Conservation (phyloP, 2,329 filamentous ascomycete species). For the Sporothrix schenckii region DNA sequence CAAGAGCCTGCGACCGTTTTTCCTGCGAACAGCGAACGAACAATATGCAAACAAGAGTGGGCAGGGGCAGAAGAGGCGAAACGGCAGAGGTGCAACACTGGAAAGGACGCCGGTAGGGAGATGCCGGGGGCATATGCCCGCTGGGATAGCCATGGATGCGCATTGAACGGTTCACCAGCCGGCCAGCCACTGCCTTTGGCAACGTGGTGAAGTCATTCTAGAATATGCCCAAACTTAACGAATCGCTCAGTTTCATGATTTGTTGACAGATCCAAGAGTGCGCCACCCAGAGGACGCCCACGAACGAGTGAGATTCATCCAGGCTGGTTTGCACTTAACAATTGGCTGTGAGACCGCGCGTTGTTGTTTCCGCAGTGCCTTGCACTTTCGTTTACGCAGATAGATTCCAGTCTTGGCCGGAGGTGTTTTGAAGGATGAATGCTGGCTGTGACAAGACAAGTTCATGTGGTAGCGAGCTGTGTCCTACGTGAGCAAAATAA, state of each 20-base stretch:
- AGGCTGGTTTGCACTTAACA: not conserved
- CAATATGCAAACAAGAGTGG: not conserved
- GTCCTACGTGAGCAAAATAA: not conserved
- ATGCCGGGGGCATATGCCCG: slow-evolving; percentile 16
- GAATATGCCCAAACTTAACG: not conserved
- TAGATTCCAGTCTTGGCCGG: not conserved
- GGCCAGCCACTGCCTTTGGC: slow-evolving; percentile 1
- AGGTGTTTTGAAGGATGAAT: not conserved
- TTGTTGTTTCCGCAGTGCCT: not conserved
- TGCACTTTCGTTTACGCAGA: not conserved
- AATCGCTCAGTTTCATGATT: slow-evolving; percentile 25
- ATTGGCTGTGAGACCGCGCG: not conserved
- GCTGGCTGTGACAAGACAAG: not conserved
- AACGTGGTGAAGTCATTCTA: slow-evolving; percentile 4
- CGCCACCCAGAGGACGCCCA: not conserved
- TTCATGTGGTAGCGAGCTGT: not conserved
- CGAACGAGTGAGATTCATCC: not conserved
- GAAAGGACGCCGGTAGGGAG: not conserved
- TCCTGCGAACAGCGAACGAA: not conserved
- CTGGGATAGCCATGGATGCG: slow-evolving; percentile 8
- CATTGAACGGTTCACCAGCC: not conserved
- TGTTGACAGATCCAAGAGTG: slow-evolving; percentile 12
- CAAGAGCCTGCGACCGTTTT: not conserved
- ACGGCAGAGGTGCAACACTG: not conserved
- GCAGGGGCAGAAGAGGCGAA: not conserved